Evolutionary conservation across 1,284 basidiomycete species (phyloP).

Genomic region (Sutorius eximius): DNA sequence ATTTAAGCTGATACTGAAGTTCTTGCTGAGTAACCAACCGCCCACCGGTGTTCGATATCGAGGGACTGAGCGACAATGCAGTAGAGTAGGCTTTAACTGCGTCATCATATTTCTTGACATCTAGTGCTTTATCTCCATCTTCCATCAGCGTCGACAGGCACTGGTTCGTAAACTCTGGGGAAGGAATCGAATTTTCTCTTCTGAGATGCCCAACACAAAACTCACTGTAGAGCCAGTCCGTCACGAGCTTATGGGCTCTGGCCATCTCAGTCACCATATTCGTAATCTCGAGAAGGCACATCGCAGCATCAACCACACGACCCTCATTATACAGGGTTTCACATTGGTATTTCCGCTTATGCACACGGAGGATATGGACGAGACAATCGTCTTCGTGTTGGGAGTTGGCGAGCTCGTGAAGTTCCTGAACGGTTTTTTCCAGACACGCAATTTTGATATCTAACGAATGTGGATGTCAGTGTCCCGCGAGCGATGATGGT

Average conservation of each 20-base stretch:
- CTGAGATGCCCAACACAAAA: background rate
- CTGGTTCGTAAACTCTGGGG: background rate
- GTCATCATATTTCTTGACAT: background rate
- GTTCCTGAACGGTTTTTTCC: too few species aligned
- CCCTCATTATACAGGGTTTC: too few species aligned
- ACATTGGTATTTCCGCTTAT: too few species aligned
- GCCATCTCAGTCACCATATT: background rate
- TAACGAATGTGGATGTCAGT: background rate
- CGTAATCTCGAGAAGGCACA: background rate
- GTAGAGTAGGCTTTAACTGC: background rate
- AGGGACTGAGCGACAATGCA: background rate
- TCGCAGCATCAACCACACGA: background rate
- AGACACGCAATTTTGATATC: background rate
- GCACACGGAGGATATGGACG: too few species aligned
- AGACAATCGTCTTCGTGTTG: background rate
- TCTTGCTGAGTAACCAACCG: too few species aligned
- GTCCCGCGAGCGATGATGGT: too few species aligned
- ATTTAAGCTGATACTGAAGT: too few species aligned
- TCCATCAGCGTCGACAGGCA: background rate
- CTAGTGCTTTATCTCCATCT: background rate
- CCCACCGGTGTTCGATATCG: too few species aligned
- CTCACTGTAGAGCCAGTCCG: background rate
- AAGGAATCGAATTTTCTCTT: background rate
- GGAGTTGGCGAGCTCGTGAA: background rate
- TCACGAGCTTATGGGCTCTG: background rate